A percentile compares a stretch with the other conserved stretches of the same genome.
Evolutionary conservation across 73 alveolate species (phyloP).

Genomic region (Strombidium stylifer): DNA sequence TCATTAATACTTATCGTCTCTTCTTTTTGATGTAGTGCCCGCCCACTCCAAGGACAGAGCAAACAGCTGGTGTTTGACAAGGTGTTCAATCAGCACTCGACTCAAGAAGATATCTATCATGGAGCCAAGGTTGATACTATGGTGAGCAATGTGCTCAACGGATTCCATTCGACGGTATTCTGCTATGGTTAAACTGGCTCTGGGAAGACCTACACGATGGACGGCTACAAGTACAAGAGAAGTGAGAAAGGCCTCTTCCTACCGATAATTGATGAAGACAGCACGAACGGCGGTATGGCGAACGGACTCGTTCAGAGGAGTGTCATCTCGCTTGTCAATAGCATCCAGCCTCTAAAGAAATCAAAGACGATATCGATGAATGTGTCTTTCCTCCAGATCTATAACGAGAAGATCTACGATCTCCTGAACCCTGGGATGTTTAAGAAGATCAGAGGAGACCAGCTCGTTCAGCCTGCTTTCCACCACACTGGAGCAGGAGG

Average conservation of each 20-base stretch:
- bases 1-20: no score
- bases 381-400: slow-evolving; percentile 35
- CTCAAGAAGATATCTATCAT: slow-evolving; percentile 21
- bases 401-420: slow-evolving; percentile 34
- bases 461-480: neutral
- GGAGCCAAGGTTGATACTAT: slow-evolving; percentile 19
- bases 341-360: neutral
- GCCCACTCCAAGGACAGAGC: no score
- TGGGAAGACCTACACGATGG: slow-evolving; percentile 60
- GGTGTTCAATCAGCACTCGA: slow-evolving; percentile 15
- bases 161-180: slow-evolving; percentile 45
- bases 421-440: slow-evolving; percentile 15
- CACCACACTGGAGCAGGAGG: neutral
- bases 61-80: no score
- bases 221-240: slow-evolving; percentile 40
- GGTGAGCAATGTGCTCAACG: slow-evolving; percentile 40
- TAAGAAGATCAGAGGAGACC: neutral
- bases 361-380: neutral
- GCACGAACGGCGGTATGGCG: slow-evolving; percentile 15
- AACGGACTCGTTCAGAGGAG: slow-evolving; percentile 12
- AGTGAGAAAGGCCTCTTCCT: neutral
- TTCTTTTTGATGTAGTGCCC: no score
- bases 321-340: neutral
- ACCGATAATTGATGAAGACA: neutral
- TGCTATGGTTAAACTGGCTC: slow-evolving; percentile 62